These are phyloP conservation scores for Rhodotorula sp. DNA, from an alignment of 1,284 basidiomycete genomes.

Conservation along the genomic window DNA sequence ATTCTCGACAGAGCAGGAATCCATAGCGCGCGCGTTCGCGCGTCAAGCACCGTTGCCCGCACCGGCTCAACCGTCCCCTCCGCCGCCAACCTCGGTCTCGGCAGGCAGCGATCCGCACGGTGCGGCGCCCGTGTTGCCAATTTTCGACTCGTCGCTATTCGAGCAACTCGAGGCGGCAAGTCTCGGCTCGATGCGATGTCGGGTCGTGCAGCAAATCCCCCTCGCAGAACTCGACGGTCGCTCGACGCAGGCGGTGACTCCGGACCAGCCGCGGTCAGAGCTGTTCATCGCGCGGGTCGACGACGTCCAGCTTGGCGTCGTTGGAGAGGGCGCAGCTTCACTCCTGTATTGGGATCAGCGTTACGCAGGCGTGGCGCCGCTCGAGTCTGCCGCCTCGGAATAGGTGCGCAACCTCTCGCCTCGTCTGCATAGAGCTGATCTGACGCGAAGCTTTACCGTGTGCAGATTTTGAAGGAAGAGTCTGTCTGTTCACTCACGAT, in stretches of 20 bases:
- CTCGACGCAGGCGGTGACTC: not conserved
- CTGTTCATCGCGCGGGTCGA: conserved; percentile 42
- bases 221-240: conserved; percentile 8
- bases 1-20: conserved; percentile 34
- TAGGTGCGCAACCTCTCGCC: too few relatives aligned
- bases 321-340: not conserved
- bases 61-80: conserved; percentile 22
- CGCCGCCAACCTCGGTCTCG: not conserved
- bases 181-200: conserved; percentile 37
- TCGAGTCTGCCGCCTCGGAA: not conserved
- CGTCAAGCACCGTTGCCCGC: conserved; percentile 38
- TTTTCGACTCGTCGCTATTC: conserved; percentile 32
- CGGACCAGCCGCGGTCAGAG: conserved; percentile 28
- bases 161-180: conserved; percentile 12
- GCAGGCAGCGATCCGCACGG: not conserved
- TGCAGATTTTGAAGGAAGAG: too few relatives aligned
- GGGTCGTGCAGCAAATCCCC: conserved; percentile 22
- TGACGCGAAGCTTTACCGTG: too few relatives aligned
- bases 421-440: too few relatives aligned
- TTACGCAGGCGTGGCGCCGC: conserved; percentile 10
- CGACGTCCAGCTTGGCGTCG: conserved; percentile 16
- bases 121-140: not conserved
- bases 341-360: conserved; percentile 31
- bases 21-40: conserved; percentile 40
- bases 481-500: too few relatives aligned